These are phyloP conservation scores for Botrytis elliptica DNA, from an alignment of 2,329 filamentous ascomycete species.

Conservation along the genomic window DNA sequence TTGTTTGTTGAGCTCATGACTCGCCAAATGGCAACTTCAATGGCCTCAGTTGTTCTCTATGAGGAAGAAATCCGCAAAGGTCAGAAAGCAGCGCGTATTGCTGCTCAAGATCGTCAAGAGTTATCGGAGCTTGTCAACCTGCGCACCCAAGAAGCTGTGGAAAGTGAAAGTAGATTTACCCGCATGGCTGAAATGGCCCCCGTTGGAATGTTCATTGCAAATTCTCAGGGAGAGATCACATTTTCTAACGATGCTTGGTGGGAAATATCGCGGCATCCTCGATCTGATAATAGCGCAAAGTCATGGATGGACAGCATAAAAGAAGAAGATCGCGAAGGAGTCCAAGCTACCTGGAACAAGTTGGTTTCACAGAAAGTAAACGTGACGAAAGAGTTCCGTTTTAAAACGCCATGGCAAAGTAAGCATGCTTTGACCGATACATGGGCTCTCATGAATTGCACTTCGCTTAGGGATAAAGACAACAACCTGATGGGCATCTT, in stretches of 20 bases:
- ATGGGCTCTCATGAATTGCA: slow-evolving; percentile 76
- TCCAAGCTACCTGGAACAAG: slow-evolving; percentile 61
- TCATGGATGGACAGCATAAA: slow-evolving; percentile 72
- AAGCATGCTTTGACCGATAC: slow-evolving; percentile 64
- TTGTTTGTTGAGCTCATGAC: slow-evolving; percentile 74
- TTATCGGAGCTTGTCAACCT: slow-evolving; percentile 72
- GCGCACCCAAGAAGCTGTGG: slow-evolving; percentile 59
- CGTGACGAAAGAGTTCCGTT: slow-evolving; percentile 71
- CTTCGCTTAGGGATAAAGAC: slow-evolving; percentile 64
- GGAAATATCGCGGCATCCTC: slow-evolving; percentile 67
- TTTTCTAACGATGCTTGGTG: slow-evolving; percentile 79
- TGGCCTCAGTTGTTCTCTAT: slow-evolving; percentile 78
- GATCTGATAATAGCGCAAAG: slow-evolving; percentile 56
- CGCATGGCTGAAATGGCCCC: slow-evolving; percentile 41
- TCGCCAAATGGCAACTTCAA: slow-evolving; percentile 73
- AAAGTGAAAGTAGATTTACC: slow-evolving; percentile 76
- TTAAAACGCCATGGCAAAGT: slow-evolving; percentile 65
- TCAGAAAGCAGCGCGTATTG: slow-evolving; percentile 69
- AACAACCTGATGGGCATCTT: slow-evolving; percentile 72
- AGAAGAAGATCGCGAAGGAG: slow-evolving; percentile 59
- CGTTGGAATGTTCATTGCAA: slow-evolving; percentile 76
- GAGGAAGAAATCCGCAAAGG: slow-evolving; percentile 79
- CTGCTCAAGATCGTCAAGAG: slow-evolving; percentile 73
- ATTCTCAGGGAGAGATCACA: slow-evolving; percentile 66
- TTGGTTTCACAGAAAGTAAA: slow-evolving; percentile 61